Evolutionary conservation across 2,329 filamentous ascomycete genomes (phyloP), one percentile per base, ranked within the genome.

Genomic region (Alternaria viburni): DNA sequence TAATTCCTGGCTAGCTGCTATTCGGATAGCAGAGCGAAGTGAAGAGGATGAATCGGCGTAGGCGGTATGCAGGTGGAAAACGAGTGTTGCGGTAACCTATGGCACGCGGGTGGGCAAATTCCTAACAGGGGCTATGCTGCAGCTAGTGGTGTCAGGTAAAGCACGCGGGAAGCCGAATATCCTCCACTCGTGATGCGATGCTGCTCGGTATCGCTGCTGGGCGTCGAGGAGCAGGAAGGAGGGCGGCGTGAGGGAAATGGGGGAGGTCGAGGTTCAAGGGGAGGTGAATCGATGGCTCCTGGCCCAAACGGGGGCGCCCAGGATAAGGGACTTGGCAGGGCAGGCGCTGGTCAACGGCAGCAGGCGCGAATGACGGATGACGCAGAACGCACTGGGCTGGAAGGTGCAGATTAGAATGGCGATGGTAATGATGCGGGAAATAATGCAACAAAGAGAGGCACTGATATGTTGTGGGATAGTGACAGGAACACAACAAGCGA

Each of bases 81-180:
- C 69, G 67, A 67, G 70, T 74, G 76, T 72, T 74, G 74, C 67
- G 65, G 70, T 70, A 57, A 49, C 61, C 61, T 65, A 72, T 68
- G 73, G 75, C 72, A 75, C 70, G 75, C 72, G 75, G 68, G 55
- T 63, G 51, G 56, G 50, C 54, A 57, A 17, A 62, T 71, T 65
- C 68, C 70, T 64, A 67, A 66, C 59, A 67, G 64, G 57, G 67
- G 63, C 36, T 41, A 68, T 66, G 52, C 46, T 46, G 58, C 56
- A 52, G 64, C 32, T 21, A 41, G 52, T 17, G 47, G 64, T 70
- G 70, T 69, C 69, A 62, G 74, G 74, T 69, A 71, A 77, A 77
- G 72, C 61, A 66, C 55, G 57, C 65, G 64, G 63, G 58, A 59
- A 68, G 64, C 64, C 45, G 32, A 43, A 57, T 49, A 12, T 10